Evolutionary conservation across 2,329 filamentous ascomycete genomes (phyloP).

Genomic region (Aspergillus ibericus): DNA sequence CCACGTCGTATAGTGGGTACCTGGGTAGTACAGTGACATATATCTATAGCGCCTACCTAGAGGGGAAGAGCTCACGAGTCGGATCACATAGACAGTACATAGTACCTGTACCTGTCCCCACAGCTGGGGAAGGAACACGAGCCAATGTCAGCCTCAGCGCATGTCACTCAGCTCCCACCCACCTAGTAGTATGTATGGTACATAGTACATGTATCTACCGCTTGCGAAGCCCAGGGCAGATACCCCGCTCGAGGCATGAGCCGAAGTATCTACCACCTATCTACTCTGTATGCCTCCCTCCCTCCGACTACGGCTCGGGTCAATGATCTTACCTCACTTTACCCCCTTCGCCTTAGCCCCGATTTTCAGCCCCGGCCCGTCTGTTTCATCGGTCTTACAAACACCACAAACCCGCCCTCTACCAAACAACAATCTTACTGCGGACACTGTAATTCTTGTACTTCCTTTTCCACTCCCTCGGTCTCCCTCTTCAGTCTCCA

Average conservation of each 20-base stretch:
- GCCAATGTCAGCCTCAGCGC: background rate
- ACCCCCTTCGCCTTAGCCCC: background rate
- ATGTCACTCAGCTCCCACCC: background rate
- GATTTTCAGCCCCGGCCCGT: background rate
- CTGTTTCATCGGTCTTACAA: constrained; percentile 2
- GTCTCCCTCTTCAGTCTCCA: background rate
- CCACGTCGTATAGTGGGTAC: no score
- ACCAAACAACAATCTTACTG: background rate
- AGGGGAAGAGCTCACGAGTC: background rate
- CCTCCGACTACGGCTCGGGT: background rate
- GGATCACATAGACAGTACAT: no score
- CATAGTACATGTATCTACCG: background rate
- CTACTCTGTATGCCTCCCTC: no score
- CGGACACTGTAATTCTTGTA: background rate
- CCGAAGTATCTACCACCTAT: no score
- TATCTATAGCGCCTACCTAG: no score
- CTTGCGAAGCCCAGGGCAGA: background rate
- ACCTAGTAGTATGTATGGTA: no score
- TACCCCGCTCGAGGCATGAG: background rate
- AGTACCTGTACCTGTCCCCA: background rate
- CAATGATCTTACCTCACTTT: background rate
- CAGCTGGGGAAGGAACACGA: background rate
- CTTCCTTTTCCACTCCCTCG: background rate
- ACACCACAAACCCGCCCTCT: background rate
- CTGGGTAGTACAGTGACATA: no score